phyloP scores from a whole-genome alignment of 2,329 filamentous ascomycete species.

The Aspergillus nomiae region DNA sequence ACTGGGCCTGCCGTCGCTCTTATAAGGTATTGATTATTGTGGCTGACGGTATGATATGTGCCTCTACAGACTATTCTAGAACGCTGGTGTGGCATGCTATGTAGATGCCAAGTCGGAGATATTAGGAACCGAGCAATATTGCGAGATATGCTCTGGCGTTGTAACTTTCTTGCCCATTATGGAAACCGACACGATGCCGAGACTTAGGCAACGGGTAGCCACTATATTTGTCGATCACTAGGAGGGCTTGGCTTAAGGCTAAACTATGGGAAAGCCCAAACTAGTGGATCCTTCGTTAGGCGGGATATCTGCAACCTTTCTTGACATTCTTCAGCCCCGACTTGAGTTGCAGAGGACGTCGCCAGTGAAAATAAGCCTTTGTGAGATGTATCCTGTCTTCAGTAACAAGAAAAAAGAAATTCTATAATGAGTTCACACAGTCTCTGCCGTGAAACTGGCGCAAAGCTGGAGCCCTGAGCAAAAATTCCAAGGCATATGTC shows the following conservation, averaged over 20 bases:
- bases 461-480: not conserved
- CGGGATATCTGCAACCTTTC: not conserved
- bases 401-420: not conserved
- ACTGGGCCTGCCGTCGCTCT: not conserved
- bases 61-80: not conserved
- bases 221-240: not conserved
- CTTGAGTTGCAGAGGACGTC: not conserved
- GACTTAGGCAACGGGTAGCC: not conserved
- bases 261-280: not conserved
- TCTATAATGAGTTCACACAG: not conserved
- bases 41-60: not conserved
- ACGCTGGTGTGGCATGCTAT: not conserved
- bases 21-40: not conserved
- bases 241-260: not conserved
- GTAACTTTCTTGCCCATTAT: not conserved
- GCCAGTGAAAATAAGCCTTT: not conserved
- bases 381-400: not conserved
- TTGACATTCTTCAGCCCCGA: not conserved
- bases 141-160: not conserved
- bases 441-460: not conserved
- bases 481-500: not conserved
- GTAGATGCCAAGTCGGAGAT: not conserved
- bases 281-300: not conserved
- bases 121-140: not conserved
- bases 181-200: not conserved